Evolutionary conservation across 176 grass and related monocot genomes (phyloP), one percentile per base, ranked within the genome.

Genomic region (Coix lacrymajobi): DNA sequence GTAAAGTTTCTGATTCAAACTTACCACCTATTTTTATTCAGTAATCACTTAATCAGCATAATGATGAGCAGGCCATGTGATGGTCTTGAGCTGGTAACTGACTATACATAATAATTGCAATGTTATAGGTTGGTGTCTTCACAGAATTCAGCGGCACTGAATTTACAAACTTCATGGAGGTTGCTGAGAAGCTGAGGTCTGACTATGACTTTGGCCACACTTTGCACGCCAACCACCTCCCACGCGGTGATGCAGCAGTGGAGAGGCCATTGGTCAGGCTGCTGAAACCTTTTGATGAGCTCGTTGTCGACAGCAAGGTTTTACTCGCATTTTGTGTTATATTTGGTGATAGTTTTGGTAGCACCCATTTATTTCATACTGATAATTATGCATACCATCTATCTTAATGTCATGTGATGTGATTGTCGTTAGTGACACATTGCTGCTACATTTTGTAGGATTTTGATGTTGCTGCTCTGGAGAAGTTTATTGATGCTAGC

Each of bases 221-320:
- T 36, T 61, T 89, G 75, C 69, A 88, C 36, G 88, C 92, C 25
- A 92, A 92, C 40, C 80, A 94, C 54, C 95, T 97, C 77, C 92
- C 95, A 68, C 95, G 88, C 32, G 92, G 90, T 79, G 92, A 92
- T 73, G 68, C 77, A 1, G 77, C 83, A 11, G 83, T 87, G 4
- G 87, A 90, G 68, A 62, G 88, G 56, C 95, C 95, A 45, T 44
- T 92, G 49, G 86, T 97, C 76, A 89, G 95, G 88, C 65, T 97
- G 49, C 86, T 94, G 66, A 97, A 97, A 70, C 95, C 92, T 71
- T 97, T 97, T 72, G 95, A 97, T 72, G 95, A 97, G 85, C 90
- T 97, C 20, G 73, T 94, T 49, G 86, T 94, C 57, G 95, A 97
- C 89, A 92, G 71, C 82, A 88, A 94, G 95, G 95, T 97, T 31